Base-by-base conservation (phyloP, 2,329 filamentous ascomycete species). In the Corynespora cassiicola region DNA sequence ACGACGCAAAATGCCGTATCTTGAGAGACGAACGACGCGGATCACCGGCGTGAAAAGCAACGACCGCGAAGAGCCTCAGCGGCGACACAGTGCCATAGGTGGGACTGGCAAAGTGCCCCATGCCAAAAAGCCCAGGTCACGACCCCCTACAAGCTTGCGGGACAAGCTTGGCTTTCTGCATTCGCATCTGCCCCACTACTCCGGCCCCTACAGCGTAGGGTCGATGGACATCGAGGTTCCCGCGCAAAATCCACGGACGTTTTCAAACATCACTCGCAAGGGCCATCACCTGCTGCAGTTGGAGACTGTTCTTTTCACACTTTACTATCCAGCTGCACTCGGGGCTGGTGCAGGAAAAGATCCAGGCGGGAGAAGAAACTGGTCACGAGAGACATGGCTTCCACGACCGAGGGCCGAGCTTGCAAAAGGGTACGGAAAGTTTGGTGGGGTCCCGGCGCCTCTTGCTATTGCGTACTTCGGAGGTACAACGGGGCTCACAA, bases 311-410 rank as follows among this genome's bases (percentile, higher is more conserved):
- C 71, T 86, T 4, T 79, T 86, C 64, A 79, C 78, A 0, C 63
- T 86, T n/a, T 87, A 82, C 61, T 87, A 87, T 57, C 84, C 83
- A 2, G 76, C 79, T 28, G 74, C 76, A 12, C 55, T 77, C 38
- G 72, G 69, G 6, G 64, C 61, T 11, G 65, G 69, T 5, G 50
- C 59, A 2, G 67, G 72, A 1, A 55, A 64, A 15, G 62, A 66
- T 10, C 67, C 70, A 7, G 67, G 67, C 16, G 68, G 74, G 2
- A 54, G 63, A 19, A 70, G 69, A 26, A 69, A 71, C 24, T 76
- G 75, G 50, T 77, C 74, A 12, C 73, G 82, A 5, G 75, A 81
- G 35, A 78, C 81, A 6, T 86, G 82, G 84, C 72, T 86, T 26
- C 79, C 81, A 6, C 68, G 80, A 28, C 82, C 83, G 3, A 68